Evolutionary conservation across 495 filamentous ascomycete species (phyloP).

Genomic region (Bathelium albidoporum): DNA sequence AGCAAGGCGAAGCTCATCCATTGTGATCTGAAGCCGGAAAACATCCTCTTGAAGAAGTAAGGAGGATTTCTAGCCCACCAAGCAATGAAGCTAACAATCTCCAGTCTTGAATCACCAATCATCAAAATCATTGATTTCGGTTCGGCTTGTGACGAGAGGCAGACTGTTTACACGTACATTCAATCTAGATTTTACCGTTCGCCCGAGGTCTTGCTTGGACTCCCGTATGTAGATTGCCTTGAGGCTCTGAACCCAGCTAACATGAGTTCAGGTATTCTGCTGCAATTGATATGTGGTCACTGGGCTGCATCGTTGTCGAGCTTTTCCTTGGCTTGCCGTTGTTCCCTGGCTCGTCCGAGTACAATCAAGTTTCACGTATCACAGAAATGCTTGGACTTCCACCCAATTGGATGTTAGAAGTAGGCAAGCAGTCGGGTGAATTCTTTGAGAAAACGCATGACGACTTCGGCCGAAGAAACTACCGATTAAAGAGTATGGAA

Average conservation of each 20-base stretch:
- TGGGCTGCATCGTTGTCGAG: conserved; percentile 98
- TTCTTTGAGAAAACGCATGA: conserved; percentile 97
- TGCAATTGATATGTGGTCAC: conserved; percentile 99
- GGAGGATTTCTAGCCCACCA: conserved; percentile 16
- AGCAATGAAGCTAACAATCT: conserved; percentile 2
- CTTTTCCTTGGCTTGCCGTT: conserved; percentile 90
- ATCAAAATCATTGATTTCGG: conserved; percentile 99
- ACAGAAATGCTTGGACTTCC: conserved; percentile 97
- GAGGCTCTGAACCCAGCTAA: conserved; percentile 10
- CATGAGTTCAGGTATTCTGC: conserved; percentile 65
- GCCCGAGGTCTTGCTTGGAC: conserved; percentile 84
- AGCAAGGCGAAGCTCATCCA: conserved; percentile 97
- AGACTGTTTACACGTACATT: conserved; percentile 99
- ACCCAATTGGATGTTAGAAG: conserved; percentile 98
- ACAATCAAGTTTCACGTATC: conserved; percentile 95
- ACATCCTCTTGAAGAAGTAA: conserved; percentile 93
- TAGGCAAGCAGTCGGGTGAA: conserved; percentile 94
- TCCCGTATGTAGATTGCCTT: conserved; percentile 49
- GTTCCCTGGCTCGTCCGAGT: conserved; percentile 97
- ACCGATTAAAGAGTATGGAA: conserved; percentile 92
- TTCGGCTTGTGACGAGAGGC: conserved; percentile 94
- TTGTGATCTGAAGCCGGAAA: conserved; percentile 97
- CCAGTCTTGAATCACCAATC: conserved; percentile 87
- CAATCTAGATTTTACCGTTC: conserved; percentile 98
- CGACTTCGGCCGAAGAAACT: conserved; percentile 78